phyloP scores from a whole-genome alignment of 2,329 filamentous ascomycete genomes.

The Cladosporium sp. region DNA sequence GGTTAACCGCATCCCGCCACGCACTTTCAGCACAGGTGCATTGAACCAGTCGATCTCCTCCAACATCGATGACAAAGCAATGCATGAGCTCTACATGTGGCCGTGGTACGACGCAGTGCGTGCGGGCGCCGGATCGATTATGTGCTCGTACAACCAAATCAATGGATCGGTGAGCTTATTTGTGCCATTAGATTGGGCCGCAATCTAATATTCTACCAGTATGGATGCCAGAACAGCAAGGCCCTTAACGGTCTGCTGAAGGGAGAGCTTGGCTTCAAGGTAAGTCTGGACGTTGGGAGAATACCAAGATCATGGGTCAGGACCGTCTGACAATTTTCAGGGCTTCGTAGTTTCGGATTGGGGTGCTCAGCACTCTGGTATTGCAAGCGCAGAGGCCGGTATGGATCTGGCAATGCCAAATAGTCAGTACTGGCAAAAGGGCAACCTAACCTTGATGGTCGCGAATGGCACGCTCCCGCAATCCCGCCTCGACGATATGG shows the following conservation, averaged over 20 bases:
- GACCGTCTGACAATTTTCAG: constrained; percentile 26
- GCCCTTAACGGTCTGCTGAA: constrained; percentile 59
- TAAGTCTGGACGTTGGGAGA: not conserved
- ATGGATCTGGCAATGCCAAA: constrained; percentile 28
- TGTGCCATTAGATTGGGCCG: not conserved
- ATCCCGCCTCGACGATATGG: constrained; percentile 29
- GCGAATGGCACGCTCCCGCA: constrained; percentile 27
- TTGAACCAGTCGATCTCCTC: constrained; percentile 42
- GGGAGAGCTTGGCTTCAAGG: constrained; percentile 44
- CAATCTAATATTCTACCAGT: constrained; percentile 32
- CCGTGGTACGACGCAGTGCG: constrained; percentile 64
- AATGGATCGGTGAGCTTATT: constrained; percentile 42
- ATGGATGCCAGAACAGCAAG: constrained; percentile 59
- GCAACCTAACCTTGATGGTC: constrained; percentile 26
- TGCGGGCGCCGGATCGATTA: constrained; percentile 58
- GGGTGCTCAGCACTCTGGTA: constrained; percentile 26
- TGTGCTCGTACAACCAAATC: constrained; percentile 70
- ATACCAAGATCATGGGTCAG: too few relatives aligned
- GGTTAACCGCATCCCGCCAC: constrained; percentile 21
- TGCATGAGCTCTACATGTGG: constrained; percentile 50
- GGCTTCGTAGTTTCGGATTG: constrained; percentile 46
- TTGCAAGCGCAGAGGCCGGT: constrained; percentile 23
- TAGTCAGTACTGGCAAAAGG: constrained; percentile 17
- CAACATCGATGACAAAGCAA: constrained; percentile 19
- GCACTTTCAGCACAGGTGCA: constrained; percentile 33